phyloP scores from a whole-genome alignment of 345 rosid species.

The Durio zibethinus region DNA sequence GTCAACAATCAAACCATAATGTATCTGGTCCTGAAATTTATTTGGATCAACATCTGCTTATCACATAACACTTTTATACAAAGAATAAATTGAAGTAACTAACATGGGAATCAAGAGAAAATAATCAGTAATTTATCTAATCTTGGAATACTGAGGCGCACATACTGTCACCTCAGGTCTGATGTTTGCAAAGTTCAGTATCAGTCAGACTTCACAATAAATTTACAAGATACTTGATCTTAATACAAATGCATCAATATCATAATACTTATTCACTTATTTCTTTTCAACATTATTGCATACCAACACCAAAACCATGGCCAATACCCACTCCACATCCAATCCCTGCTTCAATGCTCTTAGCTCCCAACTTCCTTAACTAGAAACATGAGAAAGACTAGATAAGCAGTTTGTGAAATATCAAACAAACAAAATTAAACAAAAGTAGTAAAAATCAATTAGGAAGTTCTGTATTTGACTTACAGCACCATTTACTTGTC shows the following conservation, averaged over 20 bases:
- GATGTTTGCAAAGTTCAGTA: conserved; percentile 6
- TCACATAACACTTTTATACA: background rate
- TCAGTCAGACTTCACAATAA: background rate
- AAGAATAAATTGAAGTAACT: background rate
- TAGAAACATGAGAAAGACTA: conserved; percentile 22
- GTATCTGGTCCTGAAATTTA: background rate
- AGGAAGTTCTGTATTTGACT: conserved; percentile 26
- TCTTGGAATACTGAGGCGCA: background rate
- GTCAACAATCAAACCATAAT: background rate
- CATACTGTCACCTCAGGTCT: background rate
- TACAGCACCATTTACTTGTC: conserved; percentile 71
- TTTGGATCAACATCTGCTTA: background rate
- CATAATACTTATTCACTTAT: background rate
- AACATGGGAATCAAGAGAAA: background rate
- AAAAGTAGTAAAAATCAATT: background rate
- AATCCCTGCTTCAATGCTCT: conserved; percentile 54
- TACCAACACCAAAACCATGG: conserved; percentile 77
- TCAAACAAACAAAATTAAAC: background rate
- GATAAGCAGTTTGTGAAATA: conserved; percentile 2
- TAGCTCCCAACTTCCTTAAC: conserved; percentile 61
- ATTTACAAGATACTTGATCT: background rate
- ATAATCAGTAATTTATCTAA: background rate
- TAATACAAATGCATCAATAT: background rate
- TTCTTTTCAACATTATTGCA: conserved; percentile 15
- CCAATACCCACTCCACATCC: conserved; percentile 87